phyloP scores from a whole-genome alignment of 73 alveolate species.

The Tetrahymena thermophila region DNA sequence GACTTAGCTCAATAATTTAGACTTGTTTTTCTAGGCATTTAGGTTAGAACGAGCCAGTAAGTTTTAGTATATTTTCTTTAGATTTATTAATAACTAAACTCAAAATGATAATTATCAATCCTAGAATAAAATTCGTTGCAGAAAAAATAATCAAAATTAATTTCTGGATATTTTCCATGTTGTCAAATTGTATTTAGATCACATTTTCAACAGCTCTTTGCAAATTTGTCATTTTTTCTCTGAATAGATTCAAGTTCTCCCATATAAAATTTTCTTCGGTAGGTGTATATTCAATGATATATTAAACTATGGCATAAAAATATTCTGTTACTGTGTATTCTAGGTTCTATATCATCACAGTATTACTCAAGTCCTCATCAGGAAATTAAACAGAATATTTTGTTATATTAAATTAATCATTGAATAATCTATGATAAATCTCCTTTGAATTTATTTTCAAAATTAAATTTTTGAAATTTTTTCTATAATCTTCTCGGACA shows the following conservation, averaged over 20 bases:
- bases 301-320: not conserved
- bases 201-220: not conserved
- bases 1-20: not conserved
- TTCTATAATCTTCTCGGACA: not conserved
- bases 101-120: not conserved
- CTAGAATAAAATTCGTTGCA: not conserved
- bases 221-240: not conserved
- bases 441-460: not conserved
- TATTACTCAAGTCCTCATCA: not conserved
- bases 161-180: not conserved
- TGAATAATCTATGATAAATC: not conserved
- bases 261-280: not conserved
- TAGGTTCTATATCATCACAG: not conserved
- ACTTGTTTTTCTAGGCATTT: not conserved
- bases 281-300: not conserved
- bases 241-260: not conserved
- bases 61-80: not conserved
- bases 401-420: not conserved
- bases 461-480: not conserved
- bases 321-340: not conserved
- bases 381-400: not conserved
- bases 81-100: not conserved
- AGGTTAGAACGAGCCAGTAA: not conserved
- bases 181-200: not conserved
- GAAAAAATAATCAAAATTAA: not conserved